Conservation (phyloP, 805 yeast genomes). For the Teunomyces atbi region DNA sequence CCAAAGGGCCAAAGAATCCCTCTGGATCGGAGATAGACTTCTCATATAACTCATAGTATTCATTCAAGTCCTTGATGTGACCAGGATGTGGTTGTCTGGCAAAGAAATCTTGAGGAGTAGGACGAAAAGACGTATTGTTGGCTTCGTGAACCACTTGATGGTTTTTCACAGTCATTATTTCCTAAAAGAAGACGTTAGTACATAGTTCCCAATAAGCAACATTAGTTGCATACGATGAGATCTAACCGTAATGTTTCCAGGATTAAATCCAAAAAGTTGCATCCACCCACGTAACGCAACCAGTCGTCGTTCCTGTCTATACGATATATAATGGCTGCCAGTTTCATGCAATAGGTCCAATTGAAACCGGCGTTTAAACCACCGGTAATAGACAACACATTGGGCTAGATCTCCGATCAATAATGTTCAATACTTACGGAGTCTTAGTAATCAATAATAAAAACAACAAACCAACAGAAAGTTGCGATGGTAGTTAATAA, state of each 20-base stretch:
- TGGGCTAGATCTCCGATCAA: neutral
- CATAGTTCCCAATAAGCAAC: neutral
- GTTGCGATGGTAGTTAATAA: slow-evolving; percentile 1
- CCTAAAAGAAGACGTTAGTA: neutral
- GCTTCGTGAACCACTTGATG: slow-evolving; percentile 63
- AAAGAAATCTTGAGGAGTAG: slow-evolving; percentile 54
- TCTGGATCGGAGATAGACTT: slow-evolving; percentile 80
- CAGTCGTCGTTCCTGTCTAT: slow-evolving; percentile 1
- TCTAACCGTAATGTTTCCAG: no score
- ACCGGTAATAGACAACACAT: neutral
- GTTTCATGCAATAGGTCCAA: neutral
- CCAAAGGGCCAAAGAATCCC: slow-evolving; percentile 74
- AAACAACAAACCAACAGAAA: slow-evolving; percentile 4
- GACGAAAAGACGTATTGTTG: slow-evolving; percentile 46
- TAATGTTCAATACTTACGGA: neutral
- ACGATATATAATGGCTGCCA: neutral
- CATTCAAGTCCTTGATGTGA: slow-evolving; percentile 57
- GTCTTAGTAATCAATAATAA: slow-evolving; percentile 1
- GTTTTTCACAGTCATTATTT: slow-evolving; percentile 24
- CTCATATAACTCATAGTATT: slow-evolving; percentile 67
- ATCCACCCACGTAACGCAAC: neutral
- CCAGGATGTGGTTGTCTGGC: slow-evolving; percentile 62
- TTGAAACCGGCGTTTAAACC: neutral
- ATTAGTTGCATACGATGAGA: neutral
- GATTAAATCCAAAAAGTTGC: neutral